phyloP scores from a whole-genome alignment of 768 basidiomycete genomes.

The Psilocybe cubensis region DNA sequence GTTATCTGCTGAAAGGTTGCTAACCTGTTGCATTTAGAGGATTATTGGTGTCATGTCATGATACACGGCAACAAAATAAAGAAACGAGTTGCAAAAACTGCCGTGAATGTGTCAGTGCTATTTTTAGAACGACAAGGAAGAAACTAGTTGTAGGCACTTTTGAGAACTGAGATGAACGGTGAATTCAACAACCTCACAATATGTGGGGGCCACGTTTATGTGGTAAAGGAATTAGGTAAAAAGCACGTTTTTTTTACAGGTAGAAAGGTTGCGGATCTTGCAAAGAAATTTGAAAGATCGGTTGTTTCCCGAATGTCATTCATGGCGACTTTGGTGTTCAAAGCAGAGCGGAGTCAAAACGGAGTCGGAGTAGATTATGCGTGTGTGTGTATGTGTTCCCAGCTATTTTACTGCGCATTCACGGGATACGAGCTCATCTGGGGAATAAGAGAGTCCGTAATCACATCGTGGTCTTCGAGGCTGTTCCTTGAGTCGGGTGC shows the following conservation, averaged over 20 bases:
- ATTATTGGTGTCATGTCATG: too few species aligned
- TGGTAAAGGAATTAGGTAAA: neutral
- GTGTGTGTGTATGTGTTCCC: neutral
- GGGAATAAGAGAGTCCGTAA: constrained; percentile 1
- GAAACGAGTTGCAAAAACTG: too few species aligned
- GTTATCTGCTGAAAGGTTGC: too few species aligned
- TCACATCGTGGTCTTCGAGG: constrained; percentile 8
- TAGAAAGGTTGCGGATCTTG: neutral
- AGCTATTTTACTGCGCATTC: neutral
- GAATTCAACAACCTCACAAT: neutral
- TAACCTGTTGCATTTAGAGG: too few species aligned
- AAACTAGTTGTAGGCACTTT: neutral
- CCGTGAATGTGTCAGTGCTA: neutral
- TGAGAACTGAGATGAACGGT: neutral
- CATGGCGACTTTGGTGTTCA: neutral
- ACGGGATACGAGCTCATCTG: neutral
- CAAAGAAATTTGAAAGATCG: neutral
- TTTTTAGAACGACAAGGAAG: neutral
- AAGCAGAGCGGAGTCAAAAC: neutral
- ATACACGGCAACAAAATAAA: neutral
- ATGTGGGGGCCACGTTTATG: neutral
- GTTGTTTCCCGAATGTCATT: neutral
- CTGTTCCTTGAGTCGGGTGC: constrained; percentile 8
- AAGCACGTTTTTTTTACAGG: neutral
- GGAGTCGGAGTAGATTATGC: neutral